Percentiles rank a stretch among this genome's conserved stretches.
Conservation (phyloP, 73 alveolate species). For the Stentor roeselii region DNA sequence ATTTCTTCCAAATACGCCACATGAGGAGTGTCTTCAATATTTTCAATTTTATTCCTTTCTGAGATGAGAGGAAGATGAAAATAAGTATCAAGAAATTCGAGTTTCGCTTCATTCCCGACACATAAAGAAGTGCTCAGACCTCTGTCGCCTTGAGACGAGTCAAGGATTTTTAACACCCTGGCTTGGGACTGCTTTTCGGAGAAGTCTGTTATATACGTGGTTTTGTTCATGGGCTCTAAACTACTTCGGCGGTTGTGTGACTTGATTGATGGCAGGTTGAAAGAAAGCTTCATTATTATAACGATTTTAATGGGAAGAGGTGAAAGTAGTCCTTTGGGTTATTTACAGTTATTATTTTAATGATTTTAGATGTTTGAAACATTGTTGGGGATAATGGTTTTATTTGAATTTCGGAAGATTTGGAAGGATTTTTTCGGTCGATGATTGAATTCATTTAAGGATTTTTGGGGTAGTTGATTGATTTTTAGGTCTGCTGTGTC, state of each 20-base stretch:
- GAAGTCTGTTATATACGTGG: neutral
- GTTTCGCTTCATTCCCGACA: neutral
- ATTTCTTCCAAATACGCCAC: neutral
- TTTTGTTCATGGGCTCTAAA: neutral
- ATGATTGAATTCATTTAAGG: no score
- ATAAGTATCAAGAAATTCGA: conserved; percentile 10
- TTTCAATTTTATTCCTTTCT: conserved; percentile 8
- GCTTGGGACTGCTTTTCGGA: neutral
- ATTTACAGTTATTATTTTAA: no score
- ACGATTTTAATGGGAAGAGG: no score
- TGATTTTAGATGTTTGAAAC: no score
- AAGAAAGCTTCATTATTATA: neutral
- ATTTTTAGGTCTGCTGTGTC: no score
- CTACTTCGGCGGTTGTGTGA: neutral
- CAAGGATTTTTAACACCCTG: neutral
- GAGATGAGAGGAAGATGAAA: neutral
- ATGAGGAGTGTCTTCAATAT: conserved; percentile 10
- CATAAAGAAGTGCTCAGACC: neutral
- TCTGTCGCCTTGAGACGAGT: neutral
- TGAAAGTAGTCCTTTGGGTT: no score
- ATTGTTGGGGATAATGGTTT: no score
- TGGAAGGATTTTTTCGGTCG: no score
- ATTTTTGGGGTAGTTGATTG: no score
- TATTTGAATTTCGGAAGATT: no score
- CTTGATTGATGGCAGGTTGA: neutral